Evolutionary conservation across 1,284 basidiomycete species (phyloP).

Genomic region (Fereydounia khargensis): DNA sequence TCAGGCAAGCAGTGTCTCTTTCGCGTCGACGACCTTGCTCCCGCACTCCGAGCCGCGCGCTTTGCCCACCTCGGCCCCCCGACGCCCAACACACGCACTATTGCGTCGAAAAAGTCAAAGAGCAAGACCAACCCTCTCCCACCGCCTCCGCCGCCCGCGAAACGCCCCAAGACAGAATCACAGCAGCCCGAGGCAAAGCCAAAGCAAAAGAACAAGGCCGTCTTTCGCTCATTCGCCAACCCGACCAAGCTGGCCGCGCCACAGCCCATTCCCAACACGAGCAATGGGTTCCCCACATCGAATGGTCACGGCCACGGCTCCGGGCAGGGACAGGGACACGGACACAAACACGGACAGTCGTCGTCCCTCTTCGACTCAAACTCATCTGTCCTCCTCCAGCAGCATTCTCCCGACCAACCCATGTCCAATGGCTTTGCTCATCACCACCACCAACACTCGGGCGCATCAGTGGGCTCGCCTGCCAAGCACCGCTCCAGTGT

Average conservation of each 20-base stretch:
- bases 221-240: slow-evolving; percentile 44
- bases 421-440: too few species aligned
- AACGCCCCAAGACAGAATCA: slow-evolving; percentile 21
- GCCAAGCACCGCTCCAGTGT: too few species aligned
- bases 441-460: too few species aligned
- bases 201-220: slow-evolving; percentile 40
- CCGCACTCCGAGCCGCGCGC: slow-evolving; percentile 38
- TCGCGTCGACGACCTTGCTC: slow-evolving; percentile 45
- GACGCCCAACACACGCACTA: slow-evolving; percentile 24
- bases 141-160: slow-evolving; percentile 2
- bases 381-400: slow-evolving; percentile 19
- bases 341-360: too few species aligned
- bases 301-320: too few species aligned
- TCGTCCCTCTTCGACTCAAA: slow-evolving; percentile 7
- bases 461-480: too few species aligned
- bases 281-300: slow-evolving; percentile 1
- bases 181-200: slow-evolving; percentile 2
- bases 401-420: slow-evolving; percentile 29
- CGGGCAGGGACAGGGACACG: too few species aligned
- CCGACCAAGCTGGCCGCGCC: slow-evolving; percentile 43
- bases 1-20: slow-evolving; percentile 48
- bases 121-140: slow-evolving; percentile 1
- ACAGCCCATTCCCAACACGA: slow-evolving; percentile 9
- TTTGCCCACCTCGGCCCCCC: slow-evolving; percentile 43
- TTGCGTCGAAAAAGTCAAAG: slow-evolving; percentile 29